These are phyloP conservation scores for Fusarium sp. DNA, from an alignment of 2,329 filamentous ascomycete genomes.

Conservation along the genomic window DNA sequence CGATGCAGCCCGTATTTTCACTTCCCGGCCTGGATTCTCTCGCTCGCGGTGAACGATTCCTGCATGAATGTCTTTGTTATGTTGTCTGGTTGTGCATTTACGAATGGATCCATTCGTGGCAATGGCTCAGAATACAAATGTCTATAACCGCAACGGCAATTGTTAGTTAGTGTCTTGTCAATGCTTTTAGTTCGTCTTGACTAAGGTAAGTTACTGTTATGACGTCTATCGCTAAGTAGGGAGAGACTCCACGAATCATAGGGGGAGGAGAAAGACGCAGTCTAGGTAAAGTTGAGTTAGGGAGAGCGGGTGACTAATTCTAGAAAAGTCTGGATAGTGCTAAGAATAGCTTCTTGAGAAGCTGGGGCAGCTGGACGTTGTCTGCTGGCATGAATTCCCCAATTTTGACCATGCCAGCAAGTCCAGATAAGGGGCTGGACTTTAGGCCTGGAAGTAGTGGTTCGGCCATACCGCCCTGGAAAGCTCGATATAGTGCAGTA, in stretches of 20 bases:
- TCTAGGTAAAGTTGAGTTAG: background rate
- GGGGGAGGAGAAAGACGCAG: background rate
- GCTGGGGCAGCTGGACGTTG: background rate
- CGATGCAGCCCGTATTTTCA: background rate
- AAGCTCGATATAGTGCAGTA: constrained; percentile 2
- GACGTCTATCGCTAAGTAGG: constrained; percentile 14
- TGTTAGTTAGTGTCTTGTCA: background rate
- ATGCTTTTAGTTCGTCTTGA: background rate
- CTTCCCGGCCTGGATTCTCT: background rate
- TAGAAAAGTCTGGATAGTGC: constrained; percentile 12
- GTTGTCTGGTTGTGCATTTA: background rate
- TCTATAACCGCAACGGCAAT: background rate
- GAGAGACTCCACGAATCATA: constrained; percentile 7
- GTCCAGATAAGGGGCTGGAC: background rate
- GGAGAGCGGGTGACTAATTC: background rate
- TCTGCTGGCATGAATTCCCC: constrained; percentile 1
- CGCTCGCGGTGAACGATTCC: background rate
- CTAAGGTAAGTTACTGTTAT: background rate
- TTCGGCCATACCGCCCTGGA: constrained; percentile 3
- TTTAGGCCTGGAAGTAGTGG: background rate
- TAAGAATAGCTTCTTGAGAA: background rate
- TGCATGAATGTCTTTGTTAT: background rate
- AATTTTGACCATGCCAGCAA: constrained; percentile 11
- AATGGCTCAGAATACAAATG: background rate
- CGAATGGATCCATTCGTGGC: constrained; percentile 8